phyloP scores from a whole-genome alignment of 2,329 filamentous ascomycete genomes.

The Scedosporium aurantiacum region DNA sequence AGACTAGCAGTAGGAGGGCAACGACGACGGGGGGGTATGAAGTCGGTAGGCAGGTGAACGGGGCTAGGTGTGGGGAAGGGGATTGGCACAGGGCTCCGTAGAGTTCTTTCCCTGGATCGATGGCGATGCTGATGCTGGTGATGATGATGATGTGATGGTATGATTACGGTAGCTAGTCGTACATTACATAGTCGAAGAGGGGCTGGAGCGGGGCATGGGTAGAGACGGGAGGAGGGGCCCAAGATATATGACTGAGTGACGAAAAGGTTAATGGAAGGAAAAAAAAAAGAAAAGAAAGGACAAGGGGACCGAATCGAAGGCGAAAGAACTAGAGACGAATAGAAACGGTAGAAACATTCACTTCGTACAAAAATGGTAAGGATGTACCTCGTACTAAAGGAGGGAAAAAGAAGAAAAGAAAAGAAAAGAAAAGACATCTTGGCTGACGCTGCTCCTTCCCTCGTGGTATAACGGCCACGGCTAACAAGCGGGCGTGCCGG shows the following conservation, averaged over 20 bases:
- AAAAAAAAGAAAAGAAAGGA: not conserved
- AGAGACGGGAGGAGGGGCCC: not conserved
- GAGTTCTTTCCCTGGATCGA: not conserved
- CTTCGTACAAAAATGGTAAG: not conserved
- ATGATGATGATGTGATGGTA: conserved; percentile 2
- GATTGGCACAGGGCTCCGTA: not conserved
- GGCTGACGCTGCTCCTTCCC: not conserved
- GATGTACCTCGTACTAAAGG: not conserved
- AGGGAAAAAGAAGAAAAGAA: not conserved
- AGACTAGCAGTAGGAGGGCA: too few relatives aligned
- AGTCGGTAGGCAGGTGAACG: not conserved
- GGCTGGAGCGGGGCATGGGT: not conserved
- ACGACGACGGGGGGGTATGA: not conserved
- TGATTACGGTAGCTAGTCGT: not conserved
- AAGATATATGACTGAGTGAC: not conserved
- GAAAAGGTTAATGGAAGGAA: not conserved
- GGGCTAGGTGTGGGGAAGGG: not conserved
- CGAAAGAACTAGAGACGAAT: not conserved
- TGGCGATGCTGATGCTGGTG: not conserved
- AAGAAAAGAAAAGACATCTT: not conserved
- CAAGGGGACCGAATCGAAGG: not conserved
- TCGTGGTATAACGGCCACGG: not conserved
- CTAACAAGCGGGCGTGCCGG: not conserved
- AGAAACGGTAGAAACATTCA: not conserved
- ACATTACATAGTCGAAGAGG: not conserved